Conservation (phyloP, 2,329 filamentous ascomycete species). For the Anthostomella pinea region DNA sequence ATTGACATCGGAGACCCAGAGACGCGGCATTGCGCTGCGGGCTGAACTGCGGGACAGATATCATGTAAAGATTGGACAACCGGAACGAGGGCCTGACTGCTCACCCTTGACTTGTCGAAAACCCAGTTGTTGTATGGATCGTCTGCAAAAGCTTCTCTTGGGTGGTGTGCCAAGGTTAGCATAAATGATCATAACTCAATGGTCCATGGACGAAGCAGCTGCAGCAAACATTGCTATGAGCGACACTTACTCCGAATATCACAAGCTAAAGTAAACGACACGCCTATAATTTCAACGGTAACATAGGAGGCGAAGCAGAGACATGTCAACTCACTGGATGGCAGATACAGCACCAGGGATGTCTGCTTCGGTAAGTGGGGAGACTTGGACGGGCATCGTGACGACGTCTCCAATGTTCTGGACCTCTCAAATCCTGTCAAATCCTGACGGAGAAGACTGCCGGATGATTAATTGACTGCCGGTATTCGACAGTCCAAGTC, state of each 20-base stretch:
- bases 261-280: neutral
- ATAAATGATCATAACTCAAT: slow-evolving; percentile 9
- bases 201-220: no score
- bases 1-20: slow-evolving; percentile 62
- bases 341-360: slow-evolving; percentile 31
- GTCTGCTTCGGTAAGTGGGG: slow-evolving; percentile 27
- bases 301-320: neutral
- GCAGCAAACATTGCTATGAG: neutral
- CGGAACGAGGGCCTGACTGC: slow-evolving; percentile 5
- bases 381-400: slow-evolving; percentile 27
- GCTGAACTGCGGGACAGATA: slow-evolving; percentile 47
- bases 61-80: slow-evolving; percentile 1
- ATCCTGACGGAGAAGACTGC: neutral
- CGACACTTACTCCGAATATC: neutral
- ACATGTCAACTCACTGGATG: slow-evolving; percentile 29
- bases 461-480: no score
- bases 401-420: neutral
- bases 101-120: slow-evolving; percentile 31
- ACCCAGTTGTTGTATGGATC: slow-evolving; percentile 35
- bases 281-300: neutral
- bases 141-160: slow-evolving; percentile 31
- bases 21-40: slow-evolving; percentile 59
- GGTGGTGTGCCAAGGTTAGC: slow-evolving; percentile 13
- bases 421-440: neutral
- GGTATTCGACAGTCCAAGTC: no score